phyloP scores from a whole-genome alignment of 2,329 filamentous ascomycete species.

The Arthrobotrys iridis region DNA sequence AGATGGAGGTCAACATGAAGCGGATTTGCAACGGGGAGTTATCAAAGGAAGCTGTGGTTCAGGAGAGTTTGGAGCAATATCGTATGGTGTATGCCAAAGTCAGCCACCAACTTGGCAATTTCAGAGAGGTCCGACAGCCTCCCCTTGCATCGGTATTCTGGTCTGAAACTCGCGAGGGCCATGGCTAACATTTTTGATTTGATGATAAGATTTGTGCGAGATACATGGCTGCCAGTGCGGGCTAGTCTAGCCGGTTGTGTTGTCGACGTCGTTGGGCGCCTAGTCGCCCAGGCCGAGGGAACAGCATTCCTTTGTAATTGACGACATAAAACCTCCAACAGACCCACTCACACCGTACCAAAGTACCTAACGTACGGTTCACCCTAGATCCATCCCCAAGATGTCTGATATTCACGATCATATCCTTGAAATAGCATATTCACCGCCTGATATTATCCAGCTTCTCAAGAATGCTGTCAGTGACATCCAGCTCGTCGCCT shows the following conservation, averaged over 20 bases:
- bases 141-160: conserved; percentile 62
- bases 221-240: conserved; percentile 27
- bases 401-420: conserved; percentile 41
- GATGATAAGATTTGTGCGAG: conserved; percentile 23
- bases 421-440: conserved; percentile 22
- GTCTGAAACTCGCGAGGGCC: background rate
- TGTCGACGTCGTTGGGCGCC: background rate
- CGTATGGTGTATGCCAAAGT: conserved; percentile 85
- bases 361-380: background rate
- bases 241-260: conserved; percentile 9
- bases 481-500: conserved; percentile 14
- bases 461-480: conserved; percentile 8
- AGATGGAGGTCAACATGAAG: conserved; percentile 95
- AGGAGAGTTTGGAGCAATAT: conserved; percentile 87
- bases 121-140: conserved; percentile 62
- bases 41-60: conserved; percentile 77
- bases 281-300: background rate
- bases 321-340: background rate
- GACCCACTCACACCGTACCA: background rate
- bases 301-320: background rate
- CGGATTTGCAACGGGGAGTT: conserved; percentile 90
- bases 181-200: background rate
- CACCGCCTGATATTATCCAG: conserved; percentile 16
- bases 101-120: conserved; percentile 73
- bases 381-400: background rate